Evolutionary conservation across 371 early-diverging fungal genomes (phyloP).

Genomic region (Rhizopus delemar): DNA sequence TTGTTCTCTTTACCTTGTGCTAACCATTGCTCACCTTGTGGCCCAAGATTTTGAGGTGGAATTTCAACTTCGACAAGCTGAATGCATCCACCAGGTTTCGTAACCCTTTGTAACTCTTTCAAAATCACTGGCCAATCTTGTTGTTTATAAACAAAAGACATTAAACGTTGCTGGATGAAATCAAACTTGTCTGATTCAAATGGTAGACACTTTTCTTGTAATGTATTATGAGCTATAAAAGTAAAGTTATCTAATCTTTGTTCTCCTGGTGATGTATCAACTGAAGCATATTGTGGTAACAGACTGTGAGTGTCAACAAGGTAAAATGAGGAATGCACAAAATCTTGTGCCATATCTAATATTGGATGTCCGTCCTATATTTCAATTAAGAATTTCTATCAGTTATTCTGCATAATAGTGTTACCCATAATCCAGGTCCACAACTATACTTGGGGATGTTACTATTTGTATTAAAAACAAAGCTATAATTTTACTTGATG

Average conservation of each 20-base stretch:
- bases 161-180: slow-evolving; percentile 17
- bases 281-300: neutral
- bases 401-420: neutral
- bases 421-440: slow-evolving; percentile 30
- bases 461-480: too few relatives aligned
- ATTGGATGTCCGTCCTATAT: slow-evolving; percentile 22
- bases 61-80: slow-evolving; percentile 24
- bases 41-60: slow-evolving; percentile 14
- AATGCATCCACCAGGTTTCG: slow-evolving; percentile 29
- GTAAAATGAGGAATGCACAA: slow-evolving; percentile 16
- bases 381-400: neutral
- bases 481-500: slow-evolving; percentile 14
- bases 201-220: slow-evolving; percentile 12
- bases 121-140: slow-evolving; percentile 21
- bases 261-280: neutral
- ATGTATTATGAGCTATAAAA: slow-evolving; percentile 15
- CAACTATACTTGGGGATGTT: slow-evolving; percentile 8
- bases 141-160: slow-evolving; percentile 8
- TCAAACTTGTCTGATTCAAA: slow-evolving; percentile 22
- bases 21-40: slow-evolving; percentile 14
- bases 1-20: slow-evolving; percentile 7
- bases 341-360: slow-evolving; percentile 27
- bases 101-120: slow-evolving; percentile 13
- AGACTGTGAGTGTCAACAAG: slow-evolving; percentile 12
- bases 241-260: slow-evolving; percentile 14